A percentile compares a stretch with the other conserved stretches of the same genome.
phyloP scores from a whole-genome alignment of 2,329 filamentous ascomycete species.

The Trichophyton simii region DNA sequence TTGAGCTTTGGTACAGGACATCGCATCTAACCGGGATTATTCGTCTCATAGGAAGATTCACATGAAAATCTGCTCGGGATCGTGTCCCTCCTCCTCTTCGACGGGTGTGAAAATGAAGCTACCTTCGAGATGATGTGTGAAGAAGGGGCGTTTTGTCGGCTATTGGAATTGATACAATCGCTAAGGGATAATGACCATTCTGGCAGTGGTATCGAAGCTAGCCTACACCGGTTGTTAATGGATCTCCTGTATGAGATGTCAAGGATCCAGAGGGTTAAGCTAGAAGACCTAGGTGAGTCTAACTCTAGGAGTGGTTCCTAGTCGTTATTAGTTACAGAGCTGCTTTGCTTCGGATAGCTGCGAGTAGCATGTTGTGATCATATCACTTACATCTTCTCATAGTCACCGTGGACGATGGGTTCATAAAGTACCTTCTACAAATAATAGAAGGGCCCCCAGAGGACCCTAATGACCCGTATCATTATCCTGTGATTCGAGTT shows the following conservation, averaged over 20 bases:
- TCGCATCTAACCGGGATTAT: background rate
- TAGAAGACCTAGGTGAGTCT: slow-evolving; percentile 60
- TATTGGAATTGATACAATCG: slow-evolving; percentile 67
- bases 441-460: slow-evolving; percentile 80
- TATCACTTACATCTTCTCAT: background rate
- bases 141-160: slow-evolving; percentile 68
- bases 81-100: slow-evolving; percentile 70
- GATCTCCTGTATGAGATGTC: slow-evolving; percentile 95
- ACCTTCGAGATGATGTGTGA: slow-evolving; percentile 79
- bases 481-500: slow-evolving; percentile 88
- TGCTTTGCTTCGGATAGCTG: background rate
- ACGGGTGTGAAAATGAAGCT: slow-evolving; percentile 64
- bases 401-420: slow-evolving; percentile 52
- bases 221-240: slow-evolving; percentile 67
- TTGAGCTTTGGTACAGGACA: background rate
- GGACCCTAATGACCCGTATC: slow-evolving; percentile 83
- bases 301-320: slow-evolving; percentile 21
- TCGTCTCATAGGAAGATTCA: slow-evolving; percentile 63
- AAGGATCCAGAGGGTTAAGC: slow-evolving; percentile 67
- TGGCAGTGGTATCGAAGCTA: slow-evolving; percentile 38
- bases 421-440: slow-evolving; percentile 70
- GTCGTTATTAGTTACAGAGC: background rate
- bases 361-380: background rate
- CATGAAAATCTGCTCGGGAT: slow-evolving; percentile 67
- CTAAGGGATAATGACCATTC: slow-evolving; percentile 39